Evolutionary conservation across 768 basidiomycete species (phyloP).

Genomic region (Agrocybe chaxingu): DNA sequence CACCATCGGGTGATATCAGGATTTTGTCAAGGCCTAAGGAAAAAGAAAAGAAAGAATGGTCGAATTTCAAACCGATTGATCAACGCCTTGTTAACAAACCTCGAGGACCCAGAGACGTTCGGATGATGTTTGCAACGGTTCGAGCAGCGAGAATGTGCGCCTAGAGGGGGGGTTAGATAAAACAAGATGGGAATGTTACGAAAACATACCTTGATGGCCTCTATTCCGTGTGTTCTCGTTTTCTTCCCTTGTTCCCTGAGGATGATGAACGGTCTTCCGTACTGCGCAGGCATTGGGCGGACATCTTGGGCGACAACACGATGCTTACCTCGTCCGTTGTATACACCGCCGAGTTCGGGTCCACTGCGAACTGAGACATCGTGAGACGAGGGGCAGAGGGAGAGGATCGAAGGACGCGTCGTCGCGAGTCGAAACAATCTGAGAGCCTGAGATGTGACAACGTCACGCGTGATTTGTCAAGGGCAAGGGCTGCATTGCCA

Average conservation of each 20-base stretch:
- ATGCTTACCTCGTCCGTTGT: slow-evolving; percentile 75
- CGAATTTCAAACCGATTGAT: neutral
- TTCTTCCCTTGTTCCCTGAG: slow-evolving; percentile 91
- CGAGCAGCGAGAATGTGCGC: slow-evolving; percentile 95
- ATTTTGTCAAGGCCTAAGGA: slow-evolving; percentile 87
- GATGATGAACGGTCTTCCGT: slow-evolving; percentile 97
- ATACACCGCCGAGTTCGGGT: slow-evolving; percentile 68
- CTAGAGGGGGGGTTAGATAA: slow-evolving; percentile 33
- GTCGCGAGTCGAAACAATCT: slow-evolving; percentile 21
- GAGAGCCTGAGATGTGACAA: slow-evolving; percentile 24
- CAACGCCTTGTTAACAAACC: slow-evolving; percentile 40
- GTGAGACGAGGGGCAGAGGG: slow-evolving; percentile 7
- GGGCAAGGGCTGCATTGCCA: slow-evolving; percentile 17
- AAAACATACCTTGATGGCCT: slow-evolving; percentile 84
- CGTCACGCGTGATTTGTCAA: slow-evolving; percentile 27
- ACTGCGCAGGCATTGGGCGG: slow-evolving; percentile 42
- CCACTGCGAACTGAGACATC: slow-evolving; percentile 29
- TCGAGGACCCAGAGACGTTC: slow-evolving; percentile 92
- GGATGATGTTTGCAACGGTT: slow-evolving; percentile 91
- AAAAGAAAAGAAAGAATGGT: slow-evolving; percentile 6
- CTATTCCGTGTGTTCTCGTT: slow-evolving; percentile 86
- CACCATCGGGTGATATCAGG: slow-evolving; percentile 93
- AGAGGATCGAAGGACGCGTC: slow-evolving; percentile 31
- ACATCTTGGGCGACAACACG: neutral
- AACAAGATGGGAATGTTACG: slow-evolving; percentile 6